Evolutionary conservation across 2,329 filamentous ascomycete species (phyloP).

Genomic region (Fusarium sp.): DNA sequence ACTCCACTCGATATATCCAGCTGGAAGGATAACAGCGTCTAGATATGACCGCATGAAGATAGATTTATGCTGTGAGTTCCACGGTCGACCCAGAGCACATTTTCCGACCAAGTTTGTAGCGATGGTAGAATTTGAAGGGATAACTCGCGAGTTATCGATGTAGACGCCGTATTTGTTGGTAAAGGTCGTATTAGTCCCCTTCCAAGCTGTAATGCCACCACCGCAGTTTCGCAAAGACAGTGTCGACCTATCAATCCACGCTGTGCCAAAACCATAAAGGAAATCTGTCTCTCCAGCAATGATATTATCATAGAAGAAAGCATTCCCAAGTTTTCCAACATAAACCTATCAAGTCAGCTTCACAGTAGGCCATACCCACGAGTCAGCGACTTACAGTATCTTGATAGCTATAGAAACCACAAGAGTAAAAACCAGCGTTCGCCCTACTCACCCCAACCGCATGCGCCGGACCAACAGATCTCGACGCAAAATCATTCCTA

Average conservation of each 20-base stretch:
- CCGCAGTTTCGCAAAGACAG: slow-evolving; percentile 71
- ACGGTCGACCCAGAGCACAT: slow-evolving; percentile 73
- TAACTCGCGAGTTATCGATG: slow-evolving; percentile 67
- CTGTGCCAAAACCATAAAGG: slow-evolving; percentile 76
- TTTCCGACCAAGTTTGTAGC: slow-evolving; percentile 54
- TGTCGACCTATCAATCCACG: slow-evolving; percentile 68
- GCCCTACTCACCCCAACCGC: slow-evolving; percentile 72
- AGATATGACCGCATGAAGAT: slow-evolving; percentile 69
- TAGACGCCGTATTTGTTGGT: slow-evolving; percentile 77
- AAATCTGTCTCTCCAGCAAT: slow-evolving; percentile 77
- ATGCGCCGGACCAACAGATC: slow-evolving; percentile 67
- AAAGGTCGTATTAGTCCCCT: slow-evolving; percentile 73
- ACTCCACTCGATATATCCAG: slow-evolving; percentile 63
- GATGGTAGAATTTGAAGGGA: slow-evolving; percentile 66
- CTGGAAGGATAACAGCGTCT: slow-evolving; percentile 65
- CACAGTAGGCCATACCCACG: rapidly evolving
- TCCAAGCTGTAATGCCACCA: slow-evolving; percentile 78
- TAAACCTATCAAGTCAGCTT: slow-evolving; percentile 61
- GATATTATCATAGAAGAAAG: slow-evolving; percentile 71
- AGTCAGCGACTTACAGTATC: slow-evolving; percentile 65
- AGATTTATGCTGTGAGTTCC: slow-evolving; percentile 70
- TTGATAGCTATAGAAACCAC: slow-evolving; percentile 75
- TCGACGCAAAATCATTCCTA: slow-evolving; percentile 68
- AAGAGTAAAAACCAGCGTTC: slow-evolving; percentile 76
- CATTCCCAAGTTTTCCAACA: slow-evolving; percentile 74